Percentiles rank a stretch among this genome's conserved stretches.
phyloP scores from a whole-genome alignment of 2,329 filamentous ascomycete genomes.

The Arthrinium phaeospermum region DNA sequence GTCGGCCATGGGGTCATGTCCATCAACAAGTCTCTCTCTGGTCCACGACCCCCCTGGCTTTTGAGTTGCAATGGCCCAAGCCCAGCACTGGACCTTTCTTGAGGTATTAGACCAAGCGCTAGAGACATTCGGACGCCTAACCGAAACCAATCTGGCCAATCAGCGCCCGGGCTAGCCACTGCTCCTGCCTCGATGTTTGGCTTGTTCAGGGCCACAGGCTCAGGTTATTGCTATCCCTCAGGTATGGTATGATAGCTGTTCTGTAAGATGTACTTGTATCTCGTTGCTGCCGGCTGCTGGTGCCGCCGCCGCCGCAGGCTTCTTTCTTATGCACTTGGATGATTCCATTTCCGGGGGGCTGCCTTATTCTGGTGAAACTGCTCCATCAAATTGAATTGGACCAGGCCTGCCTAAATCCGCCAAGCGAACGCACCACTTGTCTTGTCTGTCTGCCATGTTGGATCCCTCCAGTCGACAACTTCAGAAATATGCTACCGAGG shows the following conservation, averaged over 20 bases:
- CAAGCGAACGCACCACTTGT: neutral
- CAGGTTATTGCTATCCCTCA: neutral
- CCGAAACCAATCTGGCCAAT: neutral
- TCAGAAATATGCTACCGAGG: constrained; percentile 11
- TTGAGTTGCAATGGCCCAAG: neutral
- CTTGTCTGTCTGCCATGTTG: neutral
- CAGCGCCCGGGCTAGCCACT: constrained; percentile 6
- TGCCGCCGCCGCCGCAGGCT: neutral
- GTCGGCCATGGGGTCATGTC: neutral
- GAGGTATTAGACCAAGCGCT: neutral
- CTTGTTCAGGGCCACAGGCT: neutral
- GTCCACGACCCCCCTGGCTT: neutral
- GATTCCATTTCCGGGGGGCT: neutral
- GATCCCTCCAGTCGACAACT: neutral
- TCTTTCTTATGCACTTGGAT: neutral
- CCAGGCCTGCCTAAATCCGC: neutral
- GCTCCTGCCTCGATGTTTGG: neutral
- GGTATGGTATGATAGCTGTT: neutral
- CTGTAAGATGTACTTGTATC: neutral
- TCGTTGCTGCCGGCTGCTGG: neutral
- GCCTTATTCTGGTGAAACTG: neutral
- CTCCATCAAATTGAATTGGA: constrained; percentile 12
- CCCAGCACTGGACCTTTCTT: neutral
- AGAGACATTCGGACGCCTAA: constrained; percentile 2
- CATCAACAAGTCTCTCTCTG: neutral